Evolutionary conservation across 2,329 filamentous ascomycete genomes (phyloP), one percentile per base, ranked within the genome.

Genomic region (Exutisphaerella laricina): DNA sequence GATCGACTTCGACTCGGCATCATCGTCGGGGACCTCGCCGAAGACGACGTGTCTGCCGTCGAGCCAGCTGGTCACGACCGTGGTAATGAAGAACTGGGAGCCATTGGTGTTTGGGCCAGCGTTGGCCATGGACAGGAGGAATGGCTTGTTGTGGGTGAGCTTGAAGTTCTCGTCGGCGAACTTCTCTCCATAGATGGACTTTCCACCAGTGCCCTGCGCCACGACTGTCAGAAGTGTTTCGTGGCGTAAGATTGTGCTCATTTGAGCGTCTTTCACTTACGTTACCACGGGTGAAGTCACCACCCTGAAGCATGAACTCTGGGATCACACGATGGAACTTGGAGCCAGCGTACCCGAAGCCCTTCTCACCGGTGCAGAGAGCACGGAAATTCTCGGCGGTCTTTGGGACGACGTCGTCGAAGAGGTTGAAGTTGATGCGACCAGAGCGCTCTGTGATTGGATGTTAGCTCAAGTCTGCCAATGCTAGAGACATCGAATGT

Each of bases 251-350:
- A n/a, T n/a, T n/a, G n/a, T n/a, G n/a, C n/a, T n/a, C n/a, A n/a
- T n/a, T n/a, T n/a, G n/a, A n/a, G n/a, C n/a, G n/a, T n/a, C 22
- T 7, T 39, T 16, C 25, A 47, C 85, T 69, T 76, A 94, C 88
- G 66, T 97, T 90, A 64, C 88, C 89, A 49, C 80, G 82, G 43
- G 90, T 98, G 67, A 98, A 98, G 69, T 97, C 92, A 70, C 92
- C 90, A 64, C 92, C 89, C 73, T 96, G 85, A 62, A 96, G 90
- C 90, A 98, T 97, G 71, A 98, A 98, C 60, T 88, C 80, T 74
- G 95, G 95, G 72, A 98, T 98, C 54, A 98, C 85, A 46, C 90
- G 86, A 75, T 98, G 90, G 76, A 98, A 97, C 61, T 75, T 77
- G 53, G 87, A 94, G 58, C 88, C 88, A 35, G 79, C 69, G 66